Base-by-base conservation (phyloP, 371 early-diverging fungal genomes). In the Mortierella sp. region DNA sequence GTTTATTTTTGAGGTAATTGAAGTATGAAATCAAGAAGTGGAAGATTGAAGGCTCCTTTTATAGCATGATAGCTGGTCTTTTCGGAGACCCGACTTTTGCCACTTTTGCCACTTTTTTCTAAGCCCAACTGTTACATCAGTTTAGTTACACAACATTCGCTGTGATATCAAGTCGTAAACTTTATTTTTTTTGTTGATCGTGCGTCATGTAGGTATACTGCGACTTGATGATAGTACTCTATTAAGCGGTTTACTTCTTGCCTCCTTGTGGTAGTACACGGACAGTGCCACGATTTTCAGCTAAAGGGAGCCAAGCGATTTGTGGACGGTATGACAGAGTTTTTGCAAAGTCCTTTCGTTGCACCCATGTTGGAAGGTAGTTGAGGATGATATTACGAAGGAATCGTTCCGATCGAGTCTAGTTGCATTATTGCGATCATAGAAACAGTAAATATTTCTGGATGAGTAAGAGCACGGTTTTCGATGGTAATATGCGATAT, bases 291-390 rank as follows among this genome's bases (percentile, higher is more conserved):
- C 28, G 28, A 16, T 55, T 55, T 55, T 28, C 28, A 28, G 55
- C 28, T 24, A 55, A 26, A 26, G 55, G 72, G 16, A 66, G 52
- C 61, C 64, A 72, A 2, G 65, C 24, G 12, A 65, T 40, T 40
- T 66, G 72, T 20, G 72, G 66, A 9, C 66, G 62, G 62, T 72
- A 64, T 24, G 62, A 64, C 9, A 45, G 47, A 16, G 49, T 67
- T 49, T 58, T 62, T 55, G 14, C 60, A 32, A 58, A 39, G 26
- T 43, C 39, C 18, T 16, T 14, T 35, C 37, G 47, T 26, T 64
- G 74, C 3, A 68, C 1, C 58, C 57, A 67, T 2, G 37, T n/a
- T 8, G 74, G 74, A 22, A 68, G 30, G 24, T 63, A 64, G 64
- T 68, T 67, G 43, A 68, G 30, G 39, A 73, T 37, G 24, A 63